Percentiles rank a stretch among this genome's conserved stretches.
phyloP scores from a whole-genome alignment of 2,329 filamentous ascomycete species.

The Penicillium rolfsii region DNA sequence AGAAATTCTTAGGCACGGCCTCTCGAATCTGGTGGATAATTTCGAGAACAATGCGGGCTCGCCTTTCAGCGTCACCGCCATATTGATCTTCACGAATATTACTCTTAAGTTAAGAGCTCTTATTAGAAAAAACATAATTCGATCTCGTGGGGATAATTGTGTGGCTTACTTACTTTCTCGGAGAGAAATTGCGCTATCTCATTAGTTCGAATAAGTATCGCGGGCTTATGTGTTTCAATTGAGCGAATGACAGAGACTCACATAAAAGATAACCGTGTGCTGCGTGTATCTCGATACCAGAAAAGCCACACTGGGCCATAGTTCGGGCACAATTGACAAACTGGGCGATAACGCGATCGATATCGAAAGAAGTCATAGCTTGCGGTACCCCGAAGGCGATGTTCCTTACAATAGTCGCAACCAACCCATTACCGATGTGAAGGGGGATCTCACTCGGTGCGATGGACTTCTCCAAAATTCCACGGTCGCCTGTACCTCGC shows the following conservation, averaged over 20 bases:
- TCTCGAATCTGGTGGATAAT: conserved; percentile 44
- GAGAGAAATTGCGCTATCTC: conserved; percentile 24
- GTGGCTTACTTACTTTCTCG: conserved; percentile 38
- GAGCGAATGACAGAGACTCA: conserved; percentile 20
- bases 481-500: conserved; percentile 35
- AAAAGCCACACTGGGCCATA: conserved; percentile 35
- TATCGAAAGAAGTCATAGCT: conserved; percentile 57
- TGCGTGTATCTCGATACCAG: conserved; percentile 47
- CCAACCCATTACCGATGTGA: conserved; percentile 35
- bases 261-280: conserved; percentile 52
- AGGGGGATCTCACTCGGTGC: conserved; percentile 35
- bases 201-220: background rate
- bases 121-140: background rate
- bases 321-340: conserved; percentile 56
- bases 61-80: conserved; percentile 45
- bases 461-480: conserved; percentile 23
- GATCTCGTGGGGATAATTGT: background rate
- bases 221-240: conserved; percentile 33
- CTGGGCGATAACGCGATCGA: conserved; percentile 52
- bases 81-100: conserved; percentile 44
- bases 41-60: conserved; percentile 45
- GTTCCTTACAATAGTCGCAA: conserved; percentile 33
- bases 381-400: conserved; percentile 52
- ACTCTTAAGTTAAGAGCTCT: conserved; percentile 3
- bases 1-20: conserved; percentile 42